Base-by-base conservation (phyloP, 371 early-diverging fungal genomes). In the Syncephalastrum contaminatum region DNA sequence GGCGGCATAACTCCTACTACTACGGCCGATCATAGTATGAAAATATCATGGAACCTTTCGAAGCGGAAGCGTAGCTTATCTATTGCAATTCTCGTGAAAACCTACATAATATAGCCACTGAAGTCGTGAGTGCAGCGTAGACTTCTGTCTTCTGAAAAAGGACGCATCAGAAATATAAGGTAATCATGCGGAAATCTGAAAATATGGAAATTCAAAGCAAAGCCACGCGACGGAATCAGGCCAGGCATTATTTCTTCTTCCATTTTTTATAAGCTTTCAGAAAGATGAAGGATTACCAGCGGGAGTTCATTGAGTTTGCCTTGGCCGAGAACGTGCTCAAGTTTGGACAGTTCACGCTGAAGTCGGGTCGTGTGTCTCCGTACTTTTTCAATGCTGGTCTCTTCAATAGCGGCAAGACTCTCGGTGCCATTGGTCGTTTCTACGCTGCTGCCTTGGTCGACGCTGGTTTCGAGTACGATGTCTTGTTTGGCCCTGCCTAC, bases 361-460 rank as follows among this genome's bases (percentile, higher is more conserved):
- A 98, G 75, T 94, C 94, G 40, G 97, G 96, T 24, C 89, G 96
- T 52, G 75, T 81, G 16, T 92, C 92, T 42, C 97, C 97, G 16
- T 98, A 95, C 81, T 98, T 98, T 64, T 95, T 97, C 80, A 97
- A 98, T 70, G 92, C 96, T 16, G 97, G 97, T 59, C 82, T 92
- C 58, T 98, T 98, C 77, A 88, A 92, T 75, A 90, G 90, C 39
- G 98, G 97, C 24, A 76, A 82, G 51, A 81, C 94, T 7, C 75
- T 97, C 42, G 72, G 88, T 49, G 78, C 86, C 62, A 83, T 98
- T 47, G 96, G 97, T 52, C 71, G 80, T 30, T 93, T 84, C 80
- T 98, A 96, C 64, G 95, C 97, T 18, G 85, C 91, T 13, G 91
- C 93, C 16, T 80, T 97, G 27, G 63, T 73, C 30, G 92, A 93